Base-by-base conservation (phyloP, 2,329 filamentous ascomycete genomes). In the Chaetomium olivaceum region DNA sequence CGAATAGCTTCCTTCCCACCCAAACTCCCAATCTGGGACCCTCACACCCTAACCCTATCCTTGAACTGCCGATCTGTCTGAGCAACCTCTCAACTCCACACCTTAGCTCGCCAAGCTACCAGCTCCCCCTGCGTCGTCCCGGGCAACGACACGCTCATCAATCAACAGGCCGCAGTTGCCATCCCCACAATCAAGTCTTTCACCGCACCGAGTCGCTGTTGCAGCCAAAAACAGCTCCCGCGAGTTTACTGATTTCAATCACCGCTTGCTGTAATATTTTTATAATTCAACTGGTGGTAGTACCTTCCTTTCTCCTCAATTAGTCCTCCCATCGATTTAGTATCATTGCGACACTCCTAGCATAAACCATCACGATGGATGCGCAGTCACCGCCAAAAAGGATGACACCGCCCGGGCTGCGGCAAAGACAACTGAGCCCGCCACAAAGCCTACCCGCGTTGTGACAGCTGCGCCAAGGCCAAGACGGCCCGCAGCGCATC, bases 331-430 rank as follows among this genome's bases (percentile, higher is more conserved):
- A 31, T 60, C 59, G 52, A 48, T 23, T 52, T 36, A 36, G 14
- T 50, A 36, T 36, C 11, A 23, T n/a, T 9, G 6, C 25, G 36
- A n/a, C 25, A 54, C 21, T 16, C n/a, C 48, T 31, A 33, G 63
- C 4, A 23, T 5, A 19, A 36, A 36, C n/a, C n/a, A 8, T 36
- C 67, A 79, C 60, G 69, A 86, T 87, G 84, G 82, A 85, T 69
- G 76, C 77, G 61, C 75, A 79, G 69, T 87, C 83, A 65, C 85
- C 85, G 60, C 85, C 85, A 43, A 86, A 86, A 77, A 83, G 85
- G 69, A 81, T 87, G 72, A 87, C 85, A 68, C 82, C 70, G 79
- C 81, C 54, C 73, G 80, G 70, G 80, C 79, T 65, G 80, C 80
- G 57, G 78, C 79, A 46, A 79, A 78, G 69, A 74, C 72, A 25